phyloP scores from a whole-genome alignment of 768 basidiomycete genomes.

The Serendipita sp. region DNA sequence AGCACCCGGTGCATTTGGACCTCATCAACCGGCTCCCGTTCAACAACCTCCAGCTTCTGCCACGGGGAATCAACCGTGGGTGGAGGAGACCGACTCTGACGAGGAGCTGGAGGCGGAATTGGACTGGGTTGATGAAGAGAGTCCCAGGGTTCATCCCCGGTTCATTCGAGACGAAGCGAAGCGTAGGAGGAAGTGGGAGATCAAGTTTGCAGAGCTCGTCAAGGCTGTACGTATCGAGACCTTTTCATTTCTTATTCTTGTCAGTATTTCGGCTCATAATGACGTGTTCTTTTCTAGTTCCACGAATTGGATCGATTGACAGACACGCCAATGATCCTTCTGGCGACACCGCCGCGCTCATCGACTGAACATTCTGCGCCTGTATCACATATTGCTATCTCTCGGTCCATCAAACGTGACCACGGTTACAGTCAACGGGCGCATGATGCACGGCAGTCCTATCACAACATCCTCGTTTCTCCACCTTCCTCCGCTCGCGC shows the following conservation, averaged over 20 bases:
- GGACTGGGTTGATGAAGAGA: neutral
- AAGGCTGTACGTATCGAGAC: neutral
- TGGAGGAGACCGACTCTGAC: slow-evolving; percentile 3
- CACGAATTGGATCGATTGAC: slow-evolving; percentile 1
- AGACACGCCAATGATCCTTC: slow-evolving; percentile 3
- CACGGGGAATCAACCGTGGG: neutral
- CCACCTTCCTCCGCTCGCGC: neutral
- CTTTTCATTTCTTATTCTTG: neutral
- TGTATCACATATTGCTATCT: neutral
- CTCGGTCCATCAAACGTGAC: slow-evolving; percentile 7
- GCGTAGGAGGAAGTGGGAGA: slow-evolving; percentile 1
- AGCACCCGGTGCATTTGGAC: neutral
- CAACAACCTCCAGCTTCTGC: neutral
- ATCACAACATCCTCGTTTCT: slow-evolving; percentile 1
- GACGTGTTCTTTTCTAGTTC: neutral
- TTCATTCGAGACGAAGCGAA: slow-evolving; percentile 4
- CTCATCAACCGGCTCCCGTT: neutral
- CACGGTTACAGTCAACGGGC: neutral
- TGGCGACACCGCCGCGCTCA: slow-evolving; percentile 3
- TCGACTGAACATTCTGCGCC: neutral
- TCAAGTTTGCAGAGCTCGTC: slow-evolving; percentile 7
- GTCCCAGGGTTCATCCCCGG: neutral
- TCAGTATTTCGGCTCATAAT: neutral
- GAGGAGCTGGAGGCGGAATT: slow-evolving; percentile 3
- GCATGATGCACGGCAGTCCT: neutral